phyloP scores from a whole-genome alignment of 192 early-diverging fungal species.

The Gigaspora rosea region DNA sequence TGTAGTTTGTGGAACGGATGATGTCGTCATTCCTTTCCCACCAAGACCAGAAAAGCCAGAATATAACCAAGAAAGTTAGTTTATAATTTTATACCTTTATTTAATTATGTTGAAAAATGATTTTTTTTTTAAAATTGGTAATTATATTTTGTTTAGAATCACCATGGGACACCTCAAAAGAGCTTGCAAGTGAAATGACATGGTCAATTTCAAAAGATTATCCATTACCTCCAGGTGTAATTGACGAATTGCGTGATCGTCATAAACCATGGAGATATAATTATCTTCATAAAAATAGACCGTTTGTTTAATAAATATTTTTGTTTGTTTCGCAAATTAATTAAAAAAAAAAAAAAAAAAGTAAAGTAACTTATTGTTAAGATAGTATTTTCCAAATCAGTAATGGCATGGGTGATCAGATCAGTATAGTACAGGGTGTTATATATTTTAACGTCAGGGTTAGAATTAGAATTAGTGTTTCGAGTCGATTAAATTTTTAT shows the following conservation, averaged over 20 bases:
- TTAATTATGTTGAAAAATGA: too few species aligned
- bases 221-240: background rate
- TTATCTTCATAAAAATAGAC: background rate
- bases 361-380: too few species aligned
- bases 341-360: too few species aligned
- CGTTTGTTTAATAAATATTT: background rate
- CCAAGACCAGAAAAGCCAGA: background rate
- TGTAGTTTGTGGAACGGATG: conserved; percentile 1
- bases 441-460: too few species aligned
- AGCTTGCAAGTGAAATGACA: background rate
- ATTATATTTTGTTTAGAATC: background rate
- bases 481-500: too few species aligned
- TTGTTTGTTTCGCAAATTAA: too few species aligned
- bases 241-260: conserved; percentile 6
- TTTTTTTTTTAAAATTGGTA: background rate
- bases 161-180: background rate
- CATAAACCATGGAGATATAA: conserved; percentile 16
- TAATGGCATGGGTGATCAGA: too few species aligned
- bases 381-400: too few species aligned
- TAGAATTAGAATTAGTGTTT: too few species aligned
- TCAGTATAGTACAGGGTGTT: too few species aligned
- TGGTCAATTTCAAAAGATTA: background rate
- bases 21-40: background rate
- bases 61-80: background rate
- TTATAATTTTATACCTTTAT: background rate